A percentile compares a stretch with the other conserved stretches of the same genome.
phyloP scores from a whole-genome alignment of 2,329 filamentous ascomycete genomes.

The Fusarium dlaminii region DNA sequence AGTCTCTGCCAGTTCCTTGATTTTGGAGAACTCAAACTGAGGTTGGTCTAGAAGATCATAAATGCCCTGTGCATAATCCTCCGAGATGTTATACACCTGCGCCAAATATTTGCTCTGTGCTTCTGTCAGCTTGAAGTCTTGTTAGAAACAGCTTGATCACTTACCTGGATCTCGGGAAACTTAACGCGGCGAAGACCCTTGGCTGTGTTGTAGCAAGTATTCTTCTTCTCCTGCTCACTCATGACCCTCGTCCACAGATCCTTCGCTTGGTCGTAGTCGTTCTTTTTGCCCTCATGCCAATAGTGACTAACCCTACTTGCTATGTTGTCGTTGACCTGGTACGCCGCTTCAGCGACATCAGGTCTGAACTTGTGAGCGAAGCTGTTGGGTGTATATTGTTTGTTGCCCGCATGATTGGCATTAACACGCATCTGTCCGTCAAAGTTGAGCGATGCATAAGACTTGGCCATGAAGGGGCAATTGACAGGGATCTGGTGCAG shows the following conservation, averaged over 20 bases:
- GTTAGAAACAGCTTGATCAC: fast-evolving
- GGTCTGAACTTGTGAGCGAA: conserved; percentile 10
- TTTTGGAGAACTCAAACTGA: background rate
- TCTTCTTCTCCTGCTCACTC: conserved; percentile 3
- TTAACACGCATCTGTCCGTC: background rate
- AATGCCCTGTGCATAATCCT: background rate
- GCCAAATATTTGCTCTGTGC: conserved; percentile 1
- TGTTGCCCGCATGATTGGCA: conserved; percentile 2
- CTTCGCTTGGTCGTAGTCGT: background rate
- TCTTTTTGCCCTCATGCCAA: conserved; percentile 7
- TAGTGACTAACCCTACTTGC: background rate
- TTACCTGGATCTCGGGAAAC: background rate
- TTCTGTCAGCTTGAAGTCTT: background rate
- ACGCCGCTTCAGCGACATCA: background rate
- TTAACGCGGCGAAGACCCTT: background rate
- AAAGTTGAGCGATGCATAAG: conserved; percentile 5
- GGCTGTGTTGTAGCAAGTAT: conserved; percentile 1
- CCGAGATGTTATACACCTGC: background rate
- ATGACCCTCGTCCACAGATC: conserved; percentile 1
- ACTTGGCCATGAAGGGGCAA: conserved; percentile 7
- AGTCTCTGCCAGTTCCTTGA: conserved; percentile 3
- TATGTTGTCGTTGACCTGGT: background rate
- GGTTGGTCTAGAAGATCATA: background rate
- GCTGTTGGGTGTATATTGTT: background rate
- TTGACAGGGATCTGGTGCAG: conserved; percentile 2